phyloP scores from a whole-genome alignment of 257 asterid genomes.

The Capsicum pubescens region DNA sequence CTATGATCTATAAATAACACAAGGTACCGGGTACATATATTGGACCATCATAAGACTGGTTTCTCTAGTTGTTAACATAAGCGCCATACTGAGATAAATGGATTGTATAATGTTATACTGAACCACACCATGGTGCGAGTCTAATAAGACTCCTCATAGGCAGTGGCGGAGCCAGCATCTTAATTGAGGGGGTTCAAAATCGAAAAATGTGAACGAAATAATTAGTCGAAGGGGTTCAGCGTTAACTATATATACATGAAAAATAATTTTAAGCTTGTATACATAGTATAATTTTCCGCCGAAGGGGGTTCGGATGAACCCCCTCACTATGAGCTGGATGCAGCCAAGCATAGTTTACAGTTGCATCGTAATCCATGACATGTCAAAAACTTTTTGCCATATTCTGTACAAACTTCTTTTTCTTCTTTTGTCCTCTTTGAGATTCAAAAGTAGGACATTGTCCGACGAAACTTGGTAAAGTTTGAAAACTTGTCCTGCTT shows the following conservation, averaged over 20 bases:
- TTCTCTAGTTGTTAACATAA: slow-evolving; percentile 14
- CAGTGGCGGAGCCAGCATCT: too few relatives aligned
- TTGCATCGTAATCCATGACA: background rate
- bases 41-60: background rate
- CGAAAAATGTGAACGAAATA: too few relatives aligned
- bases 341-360: background rate
- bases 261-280: too few relatives aligned
- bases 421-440: background rate
- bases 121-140: background rate
- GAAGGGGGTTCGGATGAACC: too few relatives aligned
- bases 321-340: too few relatives aligned
- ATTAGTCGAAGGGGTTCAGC: too few relatives aligned
- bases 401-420: background rate
- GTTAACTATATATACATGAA: too few relatives aligned
- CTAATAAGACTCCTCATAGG: background rate
- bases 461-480: slow-evolving; percentile 5
- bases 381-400: background rate
- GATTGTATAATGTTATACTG: too few relatives aligned
- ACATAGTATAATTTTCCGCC: too few relatives aligned
- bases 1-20: background rate
- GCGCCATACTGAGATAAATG: background rate
- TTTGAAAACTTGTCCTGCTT: background rate
- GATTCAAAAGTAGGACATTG: background rate
- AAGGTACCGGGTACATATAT: background rate
- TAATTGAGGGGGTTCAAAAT: too few relatives aligned